Evolutionary conservation across 2,329 filamentous ascomycete species (phyloP), one percentile per base, ranked within the genome.

Genomic region (Colletotrichum sp.): DNA sequence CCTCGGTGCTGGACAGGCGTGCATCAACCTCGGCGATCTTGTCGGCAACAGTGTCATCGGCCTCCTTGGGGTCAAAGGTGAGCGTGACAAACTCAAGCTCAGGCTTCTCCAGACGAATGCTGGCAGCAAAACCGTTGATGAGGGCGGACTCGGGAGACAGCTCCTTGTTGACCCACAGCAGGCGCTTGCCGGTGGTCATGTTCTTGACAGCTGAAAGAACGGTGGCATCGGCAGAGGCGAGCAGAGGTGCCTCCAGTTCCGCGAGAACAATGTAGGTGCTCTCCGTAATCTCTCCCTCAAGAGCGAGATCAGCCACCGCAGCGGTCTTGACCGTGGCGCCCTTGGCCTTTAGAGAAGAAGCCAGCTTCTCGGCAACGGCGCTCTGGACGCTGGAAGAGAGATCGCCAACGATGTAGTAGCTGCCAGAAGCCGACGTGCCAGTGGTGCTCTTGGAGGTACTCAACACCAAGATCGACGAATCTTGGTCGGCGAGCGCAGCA

Each of bases 401-500:
- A 21, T 52, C 43, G 6, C 43, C 43, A 52, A 52, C 43, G 2
- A 52, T 21, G 43, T 0, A 52, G 43, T 52, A 52, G 43, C 10
- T 52, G 43, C n/a, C 8, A 52, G 43, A 13, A 52, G 43, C 43
- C n/a, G n/a, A 52, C n/a, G 43, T 21, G n/a, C 43, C 43, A 7
- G 6, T 52, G 43, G 43, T 21, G 43, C 43, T 52, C 43, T 52
- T 52, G 43, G n/a, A 48, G 7, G 43, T 52, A 4, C n/a, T 52
- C 43, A 52, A 21, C 6, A 52, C 43, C 43, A 52, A 52, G 43
- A 52, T 52, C 6, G 43, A 52, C 6, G 43, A 52, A 4, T 21
- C 18, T 21, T 21, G 43, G 10, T 52, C 43, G n/a, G n/a, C 43
- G 13, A 52, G 43, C 43, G 84, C 85, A 86, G 84, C 85, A 85